Conservation (phyloP, 371 early-diverging fungal genomes). For the Mucor circinelloides region DNA sequence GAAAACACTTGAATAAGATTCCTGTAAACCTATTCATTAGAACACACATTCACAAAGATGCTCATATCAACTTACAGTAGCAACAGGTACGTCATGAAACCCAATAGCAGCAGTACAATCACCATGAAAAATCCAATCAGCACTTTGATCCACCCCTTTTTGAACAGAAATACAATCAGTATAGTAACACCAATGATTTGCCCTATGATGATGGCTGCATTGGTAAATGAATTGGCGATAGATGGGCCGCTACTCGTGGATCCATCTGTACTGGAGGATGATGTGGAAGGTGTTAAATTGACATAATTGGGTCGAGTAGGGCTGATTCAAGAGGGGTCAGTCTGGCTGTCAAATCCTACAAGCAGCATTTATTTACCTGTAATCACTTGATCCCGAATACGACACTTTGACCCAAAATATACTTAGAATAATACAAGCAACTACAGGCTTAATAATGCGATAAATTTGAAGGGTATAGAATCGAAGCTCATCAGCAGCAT, state of each 20-base stretch:
- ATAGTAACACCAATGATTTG: conserved; percentile 82
- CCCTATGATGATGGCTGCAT: conserved; percentile 75
- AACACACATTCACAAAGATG: background rate
- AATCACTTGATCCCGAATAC: conserved; percentile 57
- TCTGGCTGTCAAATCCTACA: background rate
- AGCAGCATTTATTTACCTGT: conserved; percentile 40
- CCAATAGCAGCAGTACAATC: conserved; percentile 71
- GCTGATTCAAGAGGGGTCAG: conserved; percentile 18
- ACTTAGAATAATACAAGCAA: conserved; percentile 72
- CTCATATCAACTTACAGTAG: conserved; percentile 37
- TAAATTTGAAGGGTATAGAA: conserved; percentile 85
- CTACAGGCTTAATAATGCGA: conserved; percentile 79
- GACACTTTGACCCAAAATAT: conserved; percentile 87
- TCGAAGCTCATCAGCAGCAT: conserved; percentile 62
- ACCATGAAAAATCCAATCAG: conserved; percentile 78
- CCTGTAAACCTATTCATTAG: conserved; percentile 9
- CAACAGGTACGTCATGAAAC: conserved; percentile 77
- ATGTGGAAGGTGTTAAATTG: conserved; percentile 22
- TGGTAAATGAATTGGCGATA: conserved; percentile 50
- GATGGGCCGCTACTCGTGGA: conserved; percentile 7
- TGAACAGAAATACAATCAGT: conserved; percentile 74
- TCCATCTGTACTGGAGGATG: conserved; percentile 10
- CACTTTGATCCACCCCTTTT: conserved; percentile 77
- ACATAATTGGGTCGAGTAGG: conserved; percentile 56
- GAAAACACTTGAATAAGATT: conserved; percentile 62